Percentiles rank a stretch among this genome's conserved stretches.
These are phyloP conservation scores for Apiotrichum porosum DNA, from an alignment of 1,284 basidiomycete genomes.

Conservation along the genomic window DNA sequence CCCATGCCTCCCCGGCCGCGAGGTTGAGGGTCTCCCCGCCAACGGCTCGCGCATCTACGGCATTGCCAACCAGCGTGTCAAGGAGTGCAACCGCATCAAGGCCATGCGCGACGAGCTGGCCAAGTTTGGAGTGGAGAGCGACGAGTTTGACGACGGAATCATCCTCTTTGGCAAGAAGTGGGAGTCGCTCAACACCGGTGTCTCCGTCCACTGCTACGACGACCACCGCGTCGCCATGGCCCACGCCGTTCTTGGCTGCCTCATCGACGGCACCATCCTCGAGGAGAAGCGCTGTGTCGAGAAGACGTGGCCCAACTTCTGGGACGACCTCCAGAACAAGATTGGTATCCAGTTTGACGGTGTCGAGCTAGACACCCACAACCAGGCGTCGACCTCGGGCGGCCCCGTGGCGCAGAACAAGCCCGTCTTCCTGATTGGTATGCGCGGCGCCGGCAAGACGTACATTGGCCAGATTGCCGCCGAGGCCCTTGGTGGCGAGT, in stretches of 20 bases:
- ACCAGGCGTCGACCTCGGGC: constrained; percentile 49
- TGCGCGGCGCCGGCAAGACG: constrained; percentile 96
- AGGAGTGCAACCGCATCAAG: constrained; percentile 94
- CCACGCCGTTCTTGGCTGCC: constrained; percentile 79
- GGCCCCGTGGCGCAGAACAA: constrained; percentile 27
- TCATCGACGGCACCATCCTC: constrained; percentile 70
- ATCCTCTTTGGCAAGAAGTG: constrained; percentile 77
- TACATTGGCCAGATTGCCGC: constrained; percentile 79
- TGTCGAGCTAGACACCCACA: constrained; percentile 59
- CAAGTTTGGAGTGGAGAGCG: constrained; percentile 90
- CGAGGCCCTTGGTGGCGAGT: constrained; percentile 65
- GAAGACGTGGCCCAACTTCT: constrained; percentile 99
- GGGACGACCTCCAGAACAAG: constrained; percentile 94
- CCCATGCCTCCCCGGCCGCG: constrained; percentile 49
- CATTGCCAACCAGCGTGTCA: constrained; percentile 97
- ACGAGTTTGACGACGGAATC: constrained; percentile 89
- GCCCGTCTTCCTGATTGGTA: constrained; percentile 83
- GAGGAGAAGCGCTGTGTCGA: constrained; percentile 98
- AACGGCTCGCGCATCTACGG: constrained; percentile 78
- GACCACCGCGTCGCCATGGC: constrained; percentile 99
- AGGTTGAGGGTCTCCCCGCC: constrained; percentile 40
- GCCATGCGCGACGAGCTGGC: constrained; percentile 96
- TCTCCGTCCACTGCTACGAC: constrained; percentile 89
- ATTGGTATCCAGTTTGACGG: constrained; percentile 87
- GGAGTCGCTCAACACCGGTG: constrained; percentile 60